phyloP scores from a whole-genome alignment of 352 stramenopile genomes.

The Albugo laibachii region DNA sequence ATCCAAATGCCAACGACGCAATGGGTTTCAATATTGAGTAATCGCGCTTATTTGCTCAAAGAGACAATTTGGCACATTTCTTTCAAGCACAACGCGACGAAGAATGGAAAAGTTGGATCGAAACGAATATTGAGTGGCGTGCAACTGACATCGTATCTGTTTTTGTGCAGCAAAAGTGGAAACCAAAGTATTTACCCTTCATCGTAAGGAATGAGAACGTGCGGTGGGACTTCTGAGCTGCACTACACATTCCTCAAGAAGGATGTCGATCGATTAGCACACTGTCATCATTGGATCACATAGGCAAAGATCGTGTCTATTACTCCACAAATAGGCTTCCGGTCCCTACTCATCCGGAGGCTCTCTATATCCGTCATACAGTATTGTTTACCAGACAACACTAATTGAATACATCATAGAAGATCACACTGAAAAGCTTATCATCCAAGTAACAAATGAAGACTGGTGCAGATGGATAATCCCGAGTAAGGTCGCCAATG shows the following conservation, averaged over 20 bases:
- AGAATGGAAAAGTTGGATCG: constrained; percentile 34
- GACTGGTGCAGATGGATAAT: constrained; percentile 65
- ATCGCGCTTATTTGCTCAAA: constrained; percentile 30
- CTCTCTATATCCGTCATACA: constrained; percentile 44
- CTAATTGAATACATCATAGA: constrained; percentile 43
- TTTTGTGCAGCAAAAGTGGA: constrained; percentile 22
- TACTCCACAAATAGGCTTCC: constrained; percentile 32
- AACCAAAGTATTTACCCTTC: constrained; percentile 33
- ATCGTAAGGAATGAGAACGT: constrained; percentile 46
- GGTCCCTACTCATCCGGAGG: constrained; percentile 17
- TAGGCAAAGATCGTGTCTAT: constrained; percentile 61
- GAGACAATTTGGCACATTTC: constrained; percentile 26
- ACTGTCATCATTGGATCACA: constrained; percentile 56
- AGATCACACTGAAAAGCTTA: constrained; percentile 27
- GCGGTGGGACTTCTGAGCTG: constrained; percentile 29
- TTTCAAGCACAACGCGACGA: constrained; percentile 40
- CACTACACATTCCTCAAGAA: constrained; percentile 53
- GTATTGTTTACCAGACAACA: constrained; percentile 33
- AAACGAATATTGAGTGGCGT: constrained; percentile 33
- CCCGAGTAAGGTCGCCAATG: constrained; percentile 39
- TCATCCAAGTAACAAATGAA: constrained; percentile 32
- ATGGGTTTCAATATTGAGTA: constrained; percentile 37
- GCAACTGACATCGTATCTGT: constrained; percentile 16
- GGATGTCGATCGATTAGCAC: constrained; percentile 28
- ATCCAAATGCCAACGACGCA: constrained; percentile 29